Conservation (phyloP, 129 eudicot species). For the Tagetes erecta region DNA sequence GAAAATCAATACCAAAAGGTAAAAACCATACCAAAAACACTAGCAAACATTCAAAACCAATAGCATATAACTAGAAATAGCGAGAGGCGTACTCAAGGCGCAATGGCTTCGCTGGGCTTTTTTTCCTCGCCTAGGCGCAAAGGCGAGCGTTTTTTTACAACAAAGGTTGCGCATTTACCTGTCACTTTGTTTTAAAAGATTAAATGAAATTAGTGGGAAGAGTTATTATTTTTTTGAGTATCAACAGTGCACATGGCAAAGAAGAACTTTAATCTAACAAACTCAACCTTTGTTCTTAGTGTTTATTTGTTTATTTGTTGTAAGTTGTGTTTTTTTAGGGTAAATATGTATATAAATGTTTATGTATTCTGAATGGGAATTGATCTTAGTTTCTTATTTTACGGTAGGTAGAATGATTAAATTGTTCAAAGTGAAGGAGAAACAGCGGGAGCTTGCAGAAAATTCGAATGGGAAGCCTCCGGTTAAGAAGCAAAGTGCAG, state of each 20-base stretch:
- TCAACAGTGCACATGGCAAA: conserved; percentile 1
- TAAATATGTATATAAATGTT: neutral
- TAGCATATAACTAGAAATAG: too few relatives aligned
- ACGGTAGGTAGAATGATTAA: conserved; percentile 60
- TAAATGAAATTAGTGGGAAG: too few relatives aligned
- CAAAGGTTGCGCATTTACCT: neutral
- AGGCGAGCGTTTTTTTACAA: too few relatives aligned
- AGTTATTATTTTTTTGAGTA: neutral
- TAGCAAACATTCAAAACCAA: too few relatives aligned
- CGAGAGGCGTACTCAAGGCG: too few relatives aligned
- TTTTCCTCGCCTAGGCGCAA: too few relatives aligned
- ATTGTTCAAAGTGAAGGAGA: conserved; percentile 81
- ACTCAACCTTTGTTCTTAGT: neutral
- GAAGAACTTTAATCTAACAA: neutral
- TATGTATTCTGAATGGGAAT: neutral
- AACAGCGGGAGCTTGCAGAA: conserved; percentile 78
- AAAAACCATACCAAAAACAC: too few relatives aligned
- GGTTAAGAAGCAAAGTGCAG: conserved; percentile 88
- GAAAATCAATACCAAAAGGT: too few relatives aligned
- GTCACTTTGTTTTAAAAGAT: too few relatives aligned
- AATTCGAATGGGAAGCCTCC: conserved; percentile 77
- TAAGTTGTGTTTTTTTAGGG: neutral
- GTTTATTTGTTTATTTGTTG: neutral
- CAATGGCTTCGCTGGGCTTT: too few relatives aligned
- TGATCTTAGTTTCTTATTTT: neutral